Percentiles rank a stretch among this genome's conserved stretches.
These are phyloP conservation scores for Globisporangium cederbergense DNA, from an alignment of 352 stramenopile genomes.

Conservation along the genomic window DNA sequence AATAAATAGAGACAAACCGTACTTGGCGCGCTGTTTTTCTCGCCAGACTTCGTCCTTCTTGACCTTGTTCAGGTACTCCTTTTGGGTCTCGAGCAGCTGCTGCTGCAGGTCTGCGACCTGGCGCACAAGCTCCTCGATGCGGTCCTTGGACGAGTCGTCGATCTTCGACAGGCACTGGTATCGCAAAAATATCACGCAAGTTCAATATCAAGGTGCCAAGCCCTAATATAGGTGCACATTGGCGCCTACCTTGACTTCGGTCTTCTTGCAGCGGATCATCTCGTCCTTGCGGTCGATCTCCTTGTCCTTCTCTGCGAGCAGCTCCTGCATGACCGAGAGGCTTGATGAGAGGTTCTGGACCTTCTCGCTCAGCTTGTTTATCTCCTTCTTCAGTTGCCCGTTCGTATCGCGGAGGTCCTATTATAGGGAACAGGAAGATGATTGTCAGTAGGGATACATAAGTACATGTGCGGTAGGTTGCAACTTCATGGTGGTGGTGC, in stretches of 20 bases:
- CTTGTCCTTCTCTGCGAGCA: constrained; percentile 54
- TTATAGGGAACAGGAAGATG: not conserved
- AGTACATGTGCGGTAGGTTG: not conserved
- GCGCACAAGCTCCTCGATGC: constrained; percentile 72
- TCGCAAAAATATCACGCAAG: not conserved
- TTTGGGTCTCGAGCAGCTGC: constrained; percentile 74
- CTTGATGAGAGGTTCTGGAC: constrained; percentile 47
- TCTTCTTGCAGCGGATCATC: constrained; percentile 70
- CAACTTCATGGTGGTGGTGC: not conserved
- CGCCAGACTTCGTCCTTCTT: constrained; percentile 67
- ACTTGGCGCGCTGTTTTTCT: constrained; percentile 63
- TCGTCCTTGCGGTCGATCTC: constrained; percentile 62
- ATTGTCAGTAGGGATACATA: not conserved
- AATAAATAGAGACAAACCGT: constrained; percentile 2
- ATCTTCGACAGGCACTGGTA: constrained; percentile 54
- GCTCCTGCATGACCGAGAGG: constrained; percentile 42
- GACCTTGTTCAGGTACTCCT: constrained; percentile 77
- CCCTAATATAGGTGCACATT: not conserved
- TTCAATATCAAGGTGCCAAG: not conserved
- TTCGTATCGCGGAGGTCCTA: constrained; percentile 68
- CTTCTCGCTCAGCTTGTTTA: constrained; percentile 42
- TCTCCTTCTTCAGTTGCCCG: constrained; percentile 55
- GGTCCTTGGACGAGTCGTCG: constrained; percentile 72
- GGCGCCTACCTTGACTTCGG: constrained; percentile 50
- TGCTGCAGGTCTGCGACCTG: constrained; percentile 67